Evolutionary conservation across 257 asterid genomes (phyloP).

Genomic region (Solanum tarapatanum): DNA sequence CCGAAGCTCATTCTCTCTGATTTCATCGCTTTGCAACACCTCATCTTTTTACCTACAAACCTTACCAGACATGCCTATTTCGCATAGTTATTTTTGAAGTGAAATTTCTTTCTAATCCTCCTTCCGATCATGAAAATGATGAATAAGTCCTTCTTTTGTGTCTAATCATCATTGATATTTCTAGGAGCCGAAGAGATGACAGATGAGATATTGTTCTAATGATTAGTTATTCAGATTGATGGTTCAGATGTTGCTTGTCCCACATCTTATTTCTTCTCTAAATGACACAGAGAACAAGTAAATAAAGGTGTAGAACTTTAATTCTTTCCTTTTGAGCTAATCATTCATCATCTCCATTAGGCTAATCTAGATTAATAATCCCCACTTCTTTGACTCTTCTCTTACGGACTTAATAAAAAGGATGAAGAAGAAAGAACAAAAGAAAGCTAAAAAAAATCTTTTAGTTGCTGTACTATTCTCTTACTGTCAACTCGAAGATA

Average conservation of each 20-base stretch:
- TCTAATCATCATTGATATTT: neutral
- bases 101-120: neutral
- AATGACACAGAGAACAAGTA: neutral
- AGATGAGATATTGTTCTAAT: neutral
- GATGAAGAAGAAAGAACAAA: neutral
- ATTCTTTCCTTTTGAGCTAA: neutral
- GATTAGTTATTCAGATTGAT: neutral
- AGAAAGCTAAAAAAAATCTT: neutral
- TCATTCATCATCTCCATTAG: neutral
- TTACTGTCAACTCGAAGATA: neutral
- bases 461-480: neutral
- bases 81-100: neutral
- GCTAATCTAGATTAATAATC: neutral
- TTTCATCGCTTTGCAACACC: neutral
- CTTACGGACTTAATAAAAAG: neutral
- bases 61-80: neutral
- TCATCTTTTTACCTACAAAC: neutral
- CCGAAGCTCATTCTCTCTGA: neutral
- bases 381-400: neutral
- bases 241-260: neutral
- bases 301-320: neutral
- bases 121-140: neutral
- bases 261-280: neutral
- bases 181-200: neutral
- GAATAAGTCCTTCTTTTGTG: neutral